Evolutionary conservation across 495 filamentous ascomycete species (phyloP), one percentile per base, ranked within the genome.

Genomic region (Aspergillus sclerotiicarbonarius): DNA sequence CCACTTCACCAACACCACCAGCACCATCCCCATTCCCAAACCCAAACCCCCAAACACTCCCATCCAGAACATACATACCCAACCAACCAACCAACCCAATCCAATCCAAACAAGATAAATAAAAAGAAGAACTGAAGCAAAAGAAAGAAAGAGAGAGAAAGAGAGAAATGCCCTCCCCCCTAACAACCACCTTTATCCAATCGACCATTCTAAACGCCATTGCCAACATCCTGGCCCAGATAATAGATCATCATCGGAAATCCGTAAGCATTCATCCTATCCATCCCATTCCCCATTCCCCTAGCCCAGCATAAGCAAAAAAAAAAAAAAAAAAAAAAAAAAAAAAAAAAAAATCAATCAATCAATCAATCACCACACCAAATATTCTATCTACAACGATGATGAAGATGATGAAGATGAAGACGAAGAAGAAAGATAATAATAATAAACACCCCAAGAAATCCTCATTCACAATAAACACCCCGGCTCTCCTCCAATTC

Each of bases 191-290:
- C 12, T 87, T 90, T 6, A 68, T 92, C 20, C 88, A 93, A 68
- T 80, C 89, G 13, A 83, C 83, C 15, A 56, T 90, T 49, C 80
- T 98, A 6, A 87, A 83, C 44, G 83, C 82, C 57, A 76, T 89
- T 5, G 92, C 91, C 57, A 96, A 95, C 62, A 59, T 96, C 59
- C 69, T 96, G 25, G 94, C 92, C 3, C 92, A 97, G 68, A 69
- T 77, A 41, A 84, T 97, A 57, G 82, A 86, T 39, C 81, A 89
- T 32, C 88, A 89, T 65, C 81, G 37, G 37, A 41, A 41, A 41
- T 12, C 37, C 37, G 44, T 56, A 46, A 47, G n/a, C 32, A 41
- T 7, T 8, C 19, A 16, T 5, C 19, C 21, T 20, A 15, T 15
- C 16, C 46, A 41, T 51, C 47, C 21, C 16, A 29, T 30, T 45